Base-by-base conservation (phyloP, 2,329 filamentous ascomycete species). In the Fonsecaea nubica region DNA sequence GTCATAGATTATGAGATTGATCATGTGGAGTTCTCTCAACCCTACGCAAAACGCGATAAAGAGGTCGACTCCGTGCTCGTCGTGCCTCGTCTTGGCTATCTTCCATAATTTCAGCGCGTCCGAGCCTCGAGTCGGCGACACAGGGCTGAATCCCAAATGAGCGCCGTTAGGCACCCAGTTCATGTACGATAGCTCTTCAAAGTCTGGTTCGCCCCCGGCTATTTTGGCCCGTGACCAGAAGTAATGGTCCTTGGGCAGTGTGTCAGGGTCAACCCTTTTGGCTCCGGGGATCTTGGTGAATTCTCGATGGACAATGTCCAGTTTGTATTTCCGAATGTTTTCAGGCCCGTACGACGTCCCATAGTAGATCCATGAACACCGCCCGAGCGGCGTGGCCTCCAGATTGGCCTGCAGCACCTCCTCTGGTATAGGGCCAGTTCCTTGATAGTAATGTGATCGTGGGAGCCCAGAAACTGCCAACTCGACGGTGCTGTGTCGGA, bases 81-180 rank as follows among this genome's bases (percentile, higher is more conserved):
- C 58, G 38, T 73, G 71, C 33, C 72, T 45, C 55, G 72, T 54
- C 10, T 72, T 72, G 42, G 75, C 73, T 57, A 76, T 65, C 25
- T 66, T 71, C 63, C 70, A 75, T 48, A 76, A 66, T n/a, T 64
- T 69, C 7, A 62, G 64, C 13, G 77, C 77, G 62, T 78, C 76
- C 9, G 65, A 65, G 1, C 74, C 74, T 13, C 69, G 68, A 10
- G 77, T 79, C 3, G 75, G 75, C 13, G 69, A 73, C 38, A 80
- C 76, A n/a, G 77, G 78, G 8, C 72, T 75, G 67, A 77, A 78
- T 48, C 73, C 72, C 35, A 76, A 68, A 65, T 78, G 76, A 1
- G 70, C 71, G 4, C 74, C 76, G 65, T 78, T 78, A n/a, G 76
- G 75, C 54, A 73, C 68, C 58, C 58, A 78, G 66, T 72, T 72